Evolutionary conservation across 805 yeast genomes (phyloP).

Genomic region (Candida vaughaniae): DNA sequence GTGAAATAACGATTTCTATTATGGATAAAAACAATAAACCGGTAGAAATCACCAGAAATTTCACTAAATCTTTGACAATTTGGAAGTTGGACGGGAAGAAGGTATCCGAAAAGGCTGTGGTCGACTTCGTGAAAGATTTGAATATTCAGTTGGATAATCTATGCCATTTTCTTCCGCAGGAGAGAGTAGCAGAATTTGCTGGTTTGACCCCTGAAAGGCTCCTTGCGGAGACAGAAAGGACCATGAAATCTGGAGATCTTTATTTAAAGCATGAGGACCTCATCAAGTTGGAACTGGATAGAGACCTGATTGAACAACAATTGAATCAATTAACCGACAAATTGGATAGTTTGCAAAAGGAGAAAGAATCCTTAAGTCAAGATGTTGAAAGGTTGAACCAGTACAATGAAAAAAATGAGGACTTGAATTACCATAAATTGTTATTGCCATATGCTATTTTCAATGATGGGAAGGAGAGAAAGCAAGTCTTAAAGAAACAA

Average conservation of each 20-base stretch:
- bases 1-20: slow-evolving; percentile 49
- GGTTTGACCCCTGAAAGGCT: slow-evolving; percentile 72
- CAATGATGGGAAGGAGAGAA: slow-evolving; percentile 34
- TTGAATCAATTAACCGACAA: slow-evolving; percentile 27
- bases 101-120: slow-evolving; percentile 46
- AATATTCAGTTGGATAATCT: slow-evolving; percentile 87
- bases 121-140: slow-evolving; percentile 42
- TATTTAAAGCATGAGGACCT: slow-evolving; percentile 56
- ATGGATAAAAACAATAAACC: slow-evolving; percentile 35
- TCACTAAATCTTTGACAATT: slow-evolving; percentile 46
- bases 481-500: slow-evolving; percentile 30
- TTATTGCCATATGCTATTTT: slow-evolving; percentile 41
- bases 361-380: slow-evolving; percentile 39
- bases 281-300: slow-evolving; percentile 46
- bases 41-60: slow-evolving; percentile 44
- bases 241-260: slow-evolving; percentile 65
- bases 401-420: slow-evolving; percentile 44
- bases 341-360: slow-evolving; percentile 31
- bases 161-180: slow-evolving; percentile 95
- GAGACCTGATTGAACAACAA: slow-evolving; percentile 25
- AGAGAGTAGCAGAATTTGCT: slow-evolving; percentile 90
- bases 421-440: slow-evolving; percentile 35
- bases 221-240: slow-evolving; percentile 74
- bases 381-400: slow-evolving; percentile 48
- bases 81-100: slow-evolving; percentile 50